These are phyloP conservation scores for Hortaea werneckii DNA, from an alignment of 2,329 filamentous ascomycete genomes.

Conservation along the genomic window DNA sequence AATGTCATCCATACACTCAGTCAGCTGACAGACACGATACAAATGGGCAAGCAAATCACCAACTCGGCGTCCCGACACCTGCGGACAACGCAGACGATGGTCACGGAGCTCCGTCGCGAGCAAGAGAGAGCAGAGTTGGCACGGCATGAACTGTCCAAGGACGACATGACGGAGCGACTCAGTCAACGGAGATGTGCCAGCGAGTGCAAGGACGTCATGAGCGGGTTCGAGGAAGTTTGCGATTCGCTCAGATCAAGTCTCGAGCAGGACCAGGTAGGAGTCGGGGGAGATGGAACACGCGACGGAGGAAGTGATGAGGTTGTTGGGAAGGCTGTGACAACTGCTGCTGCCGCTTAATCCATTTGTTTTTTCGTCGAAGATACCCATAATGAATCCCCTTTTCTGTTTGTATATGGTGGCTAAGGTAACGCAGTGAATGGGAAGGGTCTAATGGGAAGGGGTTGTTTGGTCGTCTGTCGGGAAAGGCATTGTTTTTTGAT, in stretches of 20 bases:
- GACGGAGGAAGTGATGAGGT: neutral
- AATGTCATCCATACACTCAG: conserved; percentile 72
- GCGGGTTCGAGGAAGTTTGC: conserved; percentile 86
- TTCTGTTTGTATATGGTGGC: too few species aligned
- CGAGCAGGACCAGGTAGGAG: neutral
- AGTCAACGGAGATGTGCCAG: conserved; percentile 68
- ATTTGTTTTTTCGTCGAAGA: too few species aligned
- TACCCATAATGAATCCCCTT: too few species aligned
- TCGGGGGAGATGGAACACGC: neutral
- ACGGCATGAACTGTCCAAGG: conserved; percentile 66
- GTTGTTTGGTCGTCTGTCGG: too few species aligned
- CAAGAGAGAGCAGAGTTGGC: conserved; percentile 75
- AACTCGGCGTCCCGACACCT: conserved; percentile 70
- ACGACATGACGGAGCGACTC: conserved; percentile 68
- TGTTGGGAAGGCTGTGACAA: neutral
- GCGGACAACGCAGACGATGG: conserved; percentile 71
- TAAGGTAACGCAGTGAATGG: too few species aligned
- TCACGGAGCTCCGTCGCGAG: conserved; percentile 75
- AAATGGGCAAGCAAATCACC: conserved; percentile 86
- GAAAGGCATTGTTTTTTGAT: too few species aligned
- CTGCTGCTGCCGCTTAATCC: too few species aligned
- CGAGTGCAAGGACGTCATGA: conserved; percentile 78
- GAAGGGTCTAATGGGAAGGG: too few species aligned
- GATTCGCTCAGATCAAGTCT: conserved; percentile 56
- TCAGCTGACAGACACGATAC: conserved; percentile 78